These are phyloP conservation scores for Huntiella savannae DNA, from an alignment of 2,329 filamentous ascomycete species.

Conservation along the genomic window DNA sequence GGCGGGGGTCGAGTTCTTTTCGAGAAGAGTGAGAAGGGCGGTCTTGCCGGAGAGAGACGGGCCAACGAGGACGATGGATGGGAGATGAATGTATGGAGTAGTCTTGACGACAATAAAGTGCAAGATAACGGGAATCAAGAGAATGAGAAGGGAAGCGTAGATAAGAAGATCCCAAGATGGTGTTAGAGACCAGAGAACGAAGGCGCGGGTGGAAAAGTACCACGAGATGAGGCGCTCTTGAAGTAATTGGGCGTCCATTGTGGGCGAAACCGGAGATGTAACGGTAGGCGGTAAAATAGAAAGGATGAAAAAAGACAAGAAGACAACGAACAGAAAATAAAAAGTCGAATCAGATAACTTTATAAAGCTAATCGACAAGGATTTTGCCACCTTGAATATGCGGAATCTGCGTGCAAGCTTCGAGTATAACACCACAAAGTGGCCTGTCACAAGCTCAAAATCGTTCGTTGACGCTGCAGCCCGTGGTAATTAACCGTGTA, in stretches of 20 bases:
- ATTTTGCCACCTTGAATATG: no score
- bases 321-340: background rate
- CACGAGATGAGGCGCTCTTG: conserved; percentile 12
- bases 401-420: no score
- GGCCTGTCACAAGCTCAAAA: no score
- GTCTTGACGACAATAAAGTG: conserved; percentile 56
- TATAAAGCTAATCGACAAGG: no score
- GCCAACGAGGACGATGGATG: conserved; percentile 64
- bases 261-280: background rate
- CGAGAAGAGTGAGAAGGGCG: conserved; percentile 56
- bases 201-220: conserved; percentile 22
- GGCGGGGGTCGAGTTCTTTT: conserved; percentile 29
- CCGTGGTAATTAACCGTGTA: background rate
- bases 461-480: background rate
- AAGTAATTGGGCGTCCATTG: conserved; percentile 9
- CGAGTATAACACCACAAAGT: no score
- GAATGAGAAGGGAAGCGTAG: conserved; percentile 48
- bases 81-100: conserved; percentile 45
- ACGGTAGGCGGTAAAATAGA: background rate
- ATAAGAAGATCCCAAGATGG: conserved; percentile 44
- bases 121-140: conserved; percentile 57
- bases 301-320: background rate
- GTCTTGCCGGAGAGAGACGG: conserved; percentile 79
- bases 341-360: conserved; percentile 9
- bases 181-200: conserved; percentile 35